These are phyloP conservation scores for Pseudopithomyces chartarum DNA, from an alignment of 2,329 filamentous ascomycete genomes.

Conservation along the genomic window DNA sequence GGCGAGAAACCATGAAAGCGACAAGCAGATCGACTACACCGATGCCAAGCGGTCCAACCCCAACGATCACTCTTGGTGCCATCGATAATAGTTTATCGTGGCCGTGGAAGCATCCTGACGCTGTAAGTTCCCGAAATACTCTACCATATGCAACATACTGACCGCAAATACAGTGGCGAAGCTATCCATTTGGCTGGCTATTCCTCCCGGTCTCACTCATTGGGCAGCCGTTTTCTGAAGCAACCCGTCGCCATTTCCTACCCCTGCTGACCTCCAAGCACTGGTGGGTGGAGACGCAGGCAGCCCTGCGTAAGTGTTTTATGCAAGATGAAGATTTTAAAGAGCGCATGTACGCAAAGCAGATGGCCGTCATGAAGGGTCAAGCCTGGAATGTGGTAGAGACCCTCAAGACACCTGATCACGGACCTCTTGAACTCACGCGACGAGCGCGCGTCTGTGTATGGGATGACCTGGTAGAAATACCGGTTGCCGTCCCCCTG, in stretches of 20 bases:
- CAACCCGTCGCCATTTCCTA: slow-evolving; percentile 92
- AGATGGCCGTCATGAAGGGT: slow-evolving; percentile 98
- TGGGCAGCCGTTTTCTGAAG: slow-evolving; percentile 92
- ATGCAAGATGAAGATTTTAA: slow-evolving; percentile 94
- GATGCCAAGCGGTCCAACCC: slow-evolving; percentile 54
- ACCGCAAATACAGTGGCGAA: slow-evolving; percentile 63
- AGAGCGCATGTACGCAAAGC: slow-evolving; percentile 97
- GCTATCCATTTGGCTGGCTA: slow-evolving; percentile 98
- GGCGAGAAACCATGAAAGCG: slow-evolving; percentile 84
- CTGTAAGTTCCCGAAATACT: slow-evolving; percentile 51
- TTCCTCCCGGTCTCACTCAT: slow-evolving; percentile 97
- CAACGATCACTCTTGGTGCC: slow-evolving; percentile 79
- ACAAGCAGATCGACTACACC: slow-evolving; percentile 63
- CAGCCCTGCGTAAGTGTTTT: slow-evolving; percentile 84
- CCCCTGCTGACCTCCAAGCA: slow-evolving; percentile 90
- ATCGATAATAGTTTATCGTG: slow-evolving; percentile 98
- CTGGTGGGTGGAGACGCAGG: slow-evolving; percentile 96
- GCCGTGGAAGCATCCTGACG: slow-evolving; percentile 99
- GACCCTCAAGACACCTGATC: slow-evolving; percentile 88
- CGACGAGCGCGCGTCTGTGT: slow-evolving; percentile 89
- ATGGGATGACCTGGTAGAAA: slow-evolving; percentile 97
- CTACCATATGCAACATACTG: not conserved
- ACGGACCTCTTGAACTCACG: slow-evolving; percentile 91
- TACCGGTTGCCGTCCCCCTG: slow-evolving; percentile 92
- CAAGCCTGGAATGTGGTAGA: slow-evolving; percentile 99